Base-by-base conservation (phyloP, 306 rosid species). In the Prosopis cineraria region DNA sequence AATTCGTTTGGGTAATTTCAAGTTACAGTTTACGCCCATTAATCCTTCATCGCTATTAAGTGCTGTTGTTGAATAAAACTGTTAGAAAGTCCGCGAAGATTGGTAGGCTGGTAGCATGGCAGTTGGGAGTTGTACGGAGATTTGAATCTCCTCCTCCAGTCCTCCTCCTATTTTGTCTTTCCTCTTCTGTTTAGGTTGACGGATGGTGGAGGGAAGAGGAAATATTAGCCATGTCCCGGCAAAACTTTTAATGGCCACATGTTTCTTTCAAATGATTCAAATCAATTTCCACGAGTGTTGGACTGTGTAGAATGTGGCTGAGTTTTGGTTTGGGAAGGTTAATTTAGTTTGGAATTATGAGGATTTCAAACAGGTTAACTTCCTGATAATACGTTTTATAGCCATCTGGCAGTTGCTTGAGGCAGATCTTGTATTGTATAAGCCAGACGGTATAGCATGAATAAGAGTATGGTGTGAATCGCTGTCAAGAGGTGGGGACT, bases 241-340 rank as follows among this genome's bases (percentile, higher is more conserved):
- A 44, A 43, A 36, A 36, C 45, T 17, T 45, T 70, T 59, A 40
- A 68, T 44, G 50, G 44, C 20, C 43, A 68, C 20, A 19, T 6
- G n/a, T 43, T 75, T 58, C 17, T 45, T 55, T 40, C 5, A 20
- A 52, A 22, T 20, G 59, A 52, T 24, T 20, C 1, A 10, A 24
- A 55, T 55, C 16, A 10, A 55, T 55, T 52, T 24, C 31, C 33
- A 1, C 6, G n/a, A 3, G 31, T 11, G 62, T 20, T 22, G 31
- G 17, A 55, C 22, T 55, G 62, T 24, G 16, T 31, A 30, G 43
- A 74, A 44, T 74, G 55, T 68, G 80, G 27, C 7, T 39, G 50
- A 68, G 60, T 31, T 70, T 76, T 29, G 50, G 73, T 43, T 68
- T 13, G 60, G 58, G 50, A 59, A 55, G 62, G 78, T 43, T 39